Evolutionary conservation across 495 filamentous ascomycete species (phyloP).

Genomic region (Extremus antarcticus): DNA sequence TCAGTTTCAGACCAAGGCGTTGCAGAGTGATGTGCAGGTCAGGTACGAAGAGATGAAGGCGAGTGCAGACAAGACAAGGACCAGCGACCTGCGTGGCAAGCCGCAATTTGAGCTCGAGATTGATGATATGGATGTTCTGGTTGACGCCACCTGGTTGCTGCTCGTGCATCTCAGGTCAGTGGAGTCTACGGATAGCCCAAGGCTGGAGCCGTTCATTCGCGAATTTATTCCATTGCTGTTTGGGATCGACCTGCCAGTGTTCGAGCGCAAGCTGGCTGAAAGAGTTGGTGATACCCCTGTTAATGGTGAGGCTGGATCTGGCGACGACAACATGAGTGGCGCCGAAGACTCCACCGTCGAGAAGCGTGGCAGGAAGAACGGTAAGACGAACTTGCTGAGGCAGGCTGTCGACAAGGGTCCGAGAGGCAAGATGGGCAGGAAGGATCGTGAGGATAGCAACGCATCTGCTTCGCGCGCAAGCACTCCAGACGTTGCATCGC

Average conservation of each 20-base stretch:
- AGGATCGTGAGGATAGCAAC: slow-evolving; percentile 63
- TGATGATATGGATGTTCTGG: slow-evolving; percentile 63
- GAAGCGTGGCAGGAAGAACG: slow-evolving; percentile 39
- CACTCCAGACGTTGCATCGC: slow-evolving; percentile 68
- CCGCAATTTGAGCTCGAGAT: slow-evolving; percentile 62
- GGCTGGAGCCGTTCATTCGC: slow-evolving; percentile 72
- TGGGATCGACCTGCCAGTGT: slow-evolving; percentile 62
- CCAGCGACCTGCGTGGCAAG: slow-evolving; percentile 2
- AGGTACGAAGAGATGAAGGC: slow-evolving; percentile 78
- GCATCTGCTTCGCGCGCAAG: slow-evolving; percentile 69
- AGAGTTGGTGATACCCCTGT: slow-evolving; percentile 48
- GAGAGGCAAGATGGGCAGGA: slow-evolving; percentile 45
- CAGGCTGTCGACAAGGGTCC: slow-evolving; percentile 71
- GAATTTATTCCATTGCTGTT: slow-evolving; percentile 86
- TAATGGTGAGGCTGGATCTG: slow-evolving; percentile 51
- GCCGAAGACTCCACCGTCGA: slow-evolving; percentile 44
- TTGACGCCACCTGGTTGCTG: slow-evolving; percentile 71
- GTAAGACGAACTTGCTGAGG: slow-evolving; percentile 74
- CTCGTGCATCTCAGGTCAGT: slow-evolving; percentile 51
- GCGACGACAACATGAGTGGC: slow-evolving; percentile 43
- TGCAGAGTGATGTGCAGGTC: slow-evolving; percentile 73
- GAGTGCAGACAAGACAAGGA: slow-evolving; percentile 40
- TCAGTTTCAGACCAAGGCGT: slow-evolving; percentile 72
- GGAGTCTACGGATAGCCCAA: slow-evolving; percentile 62
- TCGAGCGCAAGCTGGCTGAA: slow-evolving; percentile 65